A percentile compares a stretch with the other conserved stretches of the same genome.
These are phyloP conservation scores for Candida freyschussii DNA, from an alignment of 1,139 yeast species.

Conservation along the genomic window DNA sequence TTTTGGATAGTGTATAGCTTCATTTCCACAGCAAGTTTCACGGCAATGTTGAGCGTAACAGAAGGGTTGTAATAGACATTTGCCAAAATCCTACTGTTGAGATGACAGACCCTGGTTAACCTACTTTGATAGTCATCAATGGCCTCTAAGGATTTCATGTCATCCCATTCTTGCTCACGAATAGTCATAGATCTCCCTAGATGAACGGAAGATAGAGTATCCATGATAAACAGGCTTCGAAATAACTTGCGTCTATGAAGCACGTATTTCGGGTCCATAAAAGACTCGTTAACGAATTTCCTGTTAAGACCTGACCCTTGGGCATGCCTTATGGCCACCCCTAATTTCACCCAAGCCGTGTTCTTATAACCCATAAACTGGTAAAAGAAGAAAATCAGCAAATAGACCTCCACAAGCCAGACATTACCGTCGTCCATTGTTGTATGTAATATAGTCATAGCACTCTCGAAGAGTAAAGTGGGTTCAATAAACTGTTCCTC, in stretches of 20 bases:
- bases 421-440: slow-evolving; percentile 36
- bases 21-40: slow-evolving; percentile 36
- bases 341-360: slow-evolving; percentile 39
- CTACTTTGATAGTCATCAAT: slow-evolving; percentile 25
- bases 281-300: slow-evolving; percentile 28
- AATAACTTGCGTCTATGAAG: slow-evolving; percentile 36
- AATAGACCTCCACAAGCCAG: slow-evolving; percentile 40
- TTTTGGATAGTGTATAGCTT: slow-evolving; percentile 29
- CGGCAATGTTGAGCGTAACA: slow-evolving; percentile 34
- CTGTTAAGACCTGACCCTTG: slow-evolving; percentile 31
- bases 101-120: slow-evolving; percentile 17
- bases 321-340: slow-evolving; percentile 31
- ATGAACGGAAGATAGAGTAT: slow-evolving; percentile 35
- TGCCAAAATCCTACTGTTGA: slow-evolving; percentile 34
- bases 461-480: slow-evolving; percentile 32
- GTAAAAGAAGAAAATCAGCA: slow-evolving; percentile 36
- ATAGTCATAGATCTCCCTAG: slow-evolving; percentile 41
- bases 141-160: slow-evolving; percentile 24
- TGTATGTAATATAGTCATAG: slow-evolving; percentile 30
- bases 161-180: slow-evolving; percentile 41
- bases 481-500: slow-evolving; percentile 20
- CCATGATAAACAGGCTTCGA: slow-evolving; percentile 38
- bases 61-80: slow-evolving; percentile 35
- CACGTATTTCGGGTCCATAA: slow-evolving; percentile 21
- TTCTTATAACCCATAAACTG: slow-evolving; percentile 37